Evolutionary conservation across 2,329 filamentous ascomycete species (phyloP).

Genomic region (Aspergillus tanneri): DNA sequence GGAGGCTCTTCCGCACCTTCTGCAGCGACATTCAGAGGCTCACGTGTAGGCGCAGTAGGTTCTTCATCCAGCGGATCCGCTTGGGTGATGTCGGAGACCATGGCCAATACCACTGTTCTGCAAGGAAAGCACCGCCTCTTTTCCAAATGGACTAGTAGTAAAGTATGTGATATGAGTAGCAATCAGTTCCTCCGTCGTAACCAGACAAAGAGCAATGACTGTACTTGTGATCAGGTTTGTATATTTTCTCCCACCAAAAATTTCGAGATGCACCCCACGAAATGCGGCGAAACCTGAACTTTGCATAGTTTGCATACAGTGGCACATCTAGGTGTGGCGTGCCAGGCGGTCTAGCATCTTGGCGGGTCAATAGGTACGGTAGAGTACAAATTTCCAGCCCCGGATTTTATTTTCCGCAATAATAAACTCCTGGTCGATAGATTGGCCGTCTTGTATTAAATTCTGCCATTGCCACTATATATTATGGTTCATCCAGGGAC

Average conservation of each 20-base stretch:
- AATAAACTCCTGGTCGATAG: too few species aligned
- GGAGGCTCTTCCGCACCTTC: conserved; percentile 45
- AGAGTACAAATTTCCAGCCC: too few species aligned
- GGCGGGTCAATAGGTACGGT: too few species aligned
- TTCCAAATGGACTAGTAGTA: background rate
- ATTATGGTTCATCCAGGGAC: too few species aligned
- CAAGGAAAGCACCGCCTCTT: background rate
- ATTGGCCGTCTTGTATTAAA: too few species aligned
- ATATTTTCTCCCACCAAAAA: conserved; percentile 12
- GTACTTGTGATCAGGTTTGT: too few species aligned
- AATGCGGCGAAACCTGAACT: conserved; percentile 10
- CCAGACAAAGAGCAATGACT: too few species aligned
- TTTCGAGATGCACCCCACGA: conserved; percentile 9
- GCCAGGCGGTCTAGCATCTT: background rate
- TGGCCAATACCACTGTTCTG: conserved; percentile 4
- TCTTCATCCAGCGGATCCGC: conserved; percentile 11
- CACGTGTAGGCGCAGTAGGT: conserved; percentile 21
- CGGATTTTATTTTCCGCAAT: too few species aligned
- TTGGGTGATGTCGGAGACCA: conserved; percentile 14
- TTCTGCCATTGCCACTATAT: too few species aligned
- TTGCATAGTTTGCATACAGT: conserved; percentile 29
- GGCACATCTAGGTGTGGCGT: conserved; percentile 5
- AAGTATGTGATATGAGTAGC: background rate
- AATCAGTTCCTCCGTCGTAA: too few species aligned
- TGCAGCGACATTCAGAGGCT: conserved; percentile 26